A percentile compares a stretch with the other conserved stretches of the same genome.
Conservation (phyloP, 345 rosid genomes). For the Rhodomyrtus tomentosa region DNA sequence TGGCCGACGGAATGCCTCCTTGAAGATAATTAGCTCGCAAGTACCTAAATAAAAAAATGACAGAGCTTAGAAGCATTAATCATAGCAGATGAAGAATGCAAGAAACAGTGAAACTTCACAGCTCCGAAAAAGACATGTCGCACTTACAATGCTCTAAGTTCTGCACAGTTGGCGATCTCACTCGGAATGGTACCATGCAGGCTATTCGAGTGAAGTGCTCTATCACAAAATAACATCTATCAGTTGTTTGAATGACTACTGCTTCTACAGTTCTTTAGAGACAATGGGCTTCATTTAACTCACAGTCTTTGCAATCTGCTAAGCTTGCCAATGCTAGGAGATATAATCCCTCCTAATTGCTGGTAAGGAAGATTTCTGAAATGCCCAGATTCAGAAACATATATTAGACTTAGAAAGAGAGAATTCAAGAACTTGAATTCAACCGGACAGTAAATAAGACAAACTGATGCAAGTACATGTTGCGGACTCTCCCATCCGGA, state of each 20-base stretch:
- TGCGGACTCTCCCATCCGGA: slow-evolving; percentile 51
- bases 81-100: neutral
- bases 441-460: neutral
- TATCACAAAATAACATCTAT: neutral
- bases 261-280: neutral
- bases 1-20: slow-evolving; percentile 77
- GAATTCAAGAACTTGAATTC: neutral
- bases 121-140: neutral
- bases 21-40: slow-evolving; percentile 84
- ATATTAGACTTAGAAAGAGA: neutral
- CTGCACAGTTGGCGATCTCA: slow-evolving; percentile 69
- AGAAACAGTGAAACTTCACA: neutral
- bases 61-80: neutral
- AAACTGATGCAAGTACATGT: slow-evolving; percentile 29
- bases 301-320: slow-evolving; percentile 71
- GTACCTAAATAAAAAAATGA: slow-evolving; percentile 35
- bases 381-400: neutral
- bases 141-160: slow-evolving; percentile 85
- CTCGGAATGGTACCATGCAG: slow-evolving; percentile 74
- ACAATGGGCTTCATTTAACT: slow-evolving; percentile 15
- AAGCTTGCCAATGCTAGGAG: slow-evolving; percentile 90
- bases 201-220: slow-evolving; percentile 91
- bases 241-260: neutral
- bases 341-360: slow-evolving; percentile 78
- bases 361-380: slow-evolving; percentile 80